Percentiles rank a stretch among this genome's conserved stretches.
Evolutionary conservation across 225 moss, liverwort and hornwort species (phyloP).

Genomic region (Climacium dendroides): DNA sequence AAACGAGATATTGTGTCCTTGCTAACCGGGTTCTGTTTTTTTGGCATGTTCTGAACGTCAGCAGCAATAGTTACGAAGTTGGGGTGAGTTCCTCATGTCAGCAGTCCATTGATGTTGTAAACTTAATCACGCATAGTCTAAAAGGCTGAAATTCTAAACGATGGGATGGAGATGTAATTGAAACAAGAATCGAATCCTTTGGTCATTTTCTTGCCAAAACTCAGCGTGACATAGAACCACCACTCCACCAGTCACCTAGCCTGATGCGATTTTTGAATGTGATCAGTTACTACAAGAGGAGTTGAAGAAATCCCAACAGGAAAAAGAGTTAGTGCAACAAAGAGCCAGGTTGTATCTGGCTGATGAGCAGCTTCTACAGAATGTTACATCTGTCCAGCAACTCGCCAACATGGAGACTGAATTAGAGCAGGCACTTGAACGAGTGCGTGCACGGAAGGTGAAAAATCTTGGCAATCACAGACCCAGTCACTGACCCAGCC

Average conservation of each 20-base stretch:
- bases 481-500: background rate
- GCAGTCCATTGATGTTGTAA: background rate
- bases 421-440: conserved; percentile 49
- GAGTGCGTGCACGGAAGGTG: conserved; percentile 51
- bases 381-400: conserved; percentile 42
- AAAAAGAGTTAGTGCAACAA: conserved; percentile 48
- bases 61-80: conserved; percentile 46
- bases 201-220: background rate
- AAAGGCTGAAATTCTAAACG: background rate
- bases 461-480: background rate
- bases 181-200: background rate
- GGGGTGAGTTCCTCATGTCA: conserved; percentile 15
- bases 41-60: background rate
- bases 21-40: background rate
- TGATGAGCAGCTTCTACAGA: conserved; percentile 44
- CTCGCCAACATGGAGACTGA: conserved; percentile 46
- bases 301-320: conserved; percentile 45
- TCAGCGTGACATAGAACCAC: background rate
- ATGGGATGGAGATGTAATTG: background rate
- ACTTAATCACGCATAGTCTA: background rate
- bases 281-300: conserved; percentile 44
- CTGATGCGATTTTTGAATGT: background rate
- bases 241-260: background rate
- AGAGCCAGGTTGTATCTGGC: conserved; percentile 46
- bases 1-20: background rate